A percentile compares a stretch with the other conserved stretches of the same genome.
These are phyloP conservation scores for Amanita fuliginea DNA, from an alignment of 768 basidiomycete species.

Conservation along the genomic window DNA sequence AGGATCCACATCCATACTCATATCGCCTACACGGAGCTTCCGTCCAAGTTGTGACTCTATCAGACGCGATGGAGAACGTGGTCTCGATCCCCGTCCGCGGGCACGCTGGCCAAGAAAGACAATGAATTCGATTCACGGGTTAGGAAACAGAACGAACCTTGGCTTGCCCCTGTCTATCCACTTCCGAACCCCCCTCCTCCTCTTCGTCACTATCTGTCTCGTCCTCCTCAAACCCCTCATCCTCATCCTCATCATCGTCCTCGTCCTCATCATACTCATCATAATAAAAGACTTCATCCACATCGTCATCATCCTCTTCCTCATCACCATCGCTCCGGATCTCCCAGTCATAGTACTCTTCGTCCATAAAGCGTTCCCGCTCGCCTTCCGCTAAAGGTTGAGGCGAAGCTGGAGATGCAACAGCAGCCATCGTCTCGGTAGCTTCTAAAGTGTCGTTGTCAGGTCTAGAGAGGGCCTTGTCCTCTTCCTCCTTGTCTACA, in stretches of 20 bases:
- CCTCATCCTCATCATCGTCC: constrained; percentile 9
- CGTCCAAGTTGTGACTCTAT: neutral
- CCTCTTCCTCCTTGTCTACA: neutral
- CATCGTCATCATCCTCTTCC: constrained; percentile 4
- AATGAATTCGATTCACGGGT: neutral
- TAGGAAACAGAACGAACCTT: neutral
- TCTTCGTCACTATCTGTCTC: constrained; percentile 3
- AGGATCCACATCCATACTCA: neutral
- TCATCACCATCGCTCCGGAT: constrained; percentile 12
- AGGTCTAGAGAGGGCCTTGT: neutral
- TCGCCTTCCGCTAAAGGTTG: neutral
- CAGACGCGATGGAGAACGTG: neutral
- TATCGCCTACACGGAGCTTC: neutral
- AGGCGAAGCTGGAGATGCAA: neutral
- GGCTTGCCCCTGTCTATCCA: neutral
- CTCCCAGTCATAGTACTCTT: constrained; percentile 15
- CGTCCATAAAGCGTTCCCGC: constrained; percentile 13
- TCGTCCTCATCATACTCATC: constrained; percentile 10
- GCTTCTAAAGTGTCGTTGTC: neutral
- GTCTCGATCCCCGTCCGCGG: neutral
- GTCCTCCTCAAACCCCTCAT: constrained; percentile 11
- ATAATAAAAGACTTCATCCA: constrained; percentile 7
- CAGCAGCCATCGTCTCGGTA: neutral
- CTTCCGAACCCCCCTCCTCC: neutral
- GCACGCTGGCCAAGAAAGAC: neutral